Evolutionary conservation across 139 green algal species (phyloP), one percentile per base, ranked within the genome.

Genomic region (Picochlorum sp.): DNA sequence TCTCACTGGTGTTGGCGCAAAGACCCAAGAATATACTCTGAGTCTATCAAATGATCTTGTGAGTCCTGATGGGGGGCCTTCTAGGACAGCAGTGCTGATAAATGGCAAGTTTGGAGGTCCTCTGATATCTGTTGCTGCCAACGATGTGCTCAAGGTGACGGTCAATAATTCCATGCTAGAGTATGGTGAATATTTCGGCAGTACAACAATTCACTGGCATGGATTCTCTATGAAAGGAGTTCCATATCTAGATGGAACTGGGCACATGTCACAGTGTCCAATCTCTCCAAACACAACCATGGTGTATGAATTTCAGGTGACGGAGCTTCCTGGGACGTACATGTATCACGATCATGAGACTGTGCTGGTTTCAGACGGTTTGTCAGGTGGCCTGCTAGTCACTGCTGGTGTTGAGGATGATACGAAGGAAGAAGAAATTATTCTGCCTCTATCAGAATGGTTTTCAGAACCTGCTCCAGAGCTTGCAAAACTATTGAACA

Each of bases 201-300:
- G 60, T 24, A 62, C 71, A 45, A 72, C 20, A 13, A 45, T 73
- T 9, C 67, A 73, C 20, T 63, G 23, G 44, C 67, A 73, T 31
- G 67, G 67, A n/a, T 70, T 73, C 59, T 52, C 16, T 30, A 15
- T 69, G 50, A 50, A 68, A 26, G 44, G 24, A 50, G 9, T 61
- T 14, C 37, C 30, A 50, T 69, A 18, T 8, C 51, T 69, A n/a
- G 37, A 68, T 62, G 71, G 67, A 47, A 45, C 45, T 15, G 61
- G 65, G 0, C 68, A 77, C n/a, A 26, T 77, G 6, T 56, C n/a
- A 4, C 68, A 72, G 21, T 83, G 77, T 61, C 77, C 77, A 4
- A 57, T 83, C 13, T 6, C 18, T 1, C 54, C 55, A 3, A 72
- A 72, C 4, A 38, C 15, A 9, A 64, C 61, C 6, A 52, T 52